Evolutionary conservation across 345 rosid species (phyloP), one percentile per base, ranked within the genome.

Genomic region (Physaria fendleri): DNA sequence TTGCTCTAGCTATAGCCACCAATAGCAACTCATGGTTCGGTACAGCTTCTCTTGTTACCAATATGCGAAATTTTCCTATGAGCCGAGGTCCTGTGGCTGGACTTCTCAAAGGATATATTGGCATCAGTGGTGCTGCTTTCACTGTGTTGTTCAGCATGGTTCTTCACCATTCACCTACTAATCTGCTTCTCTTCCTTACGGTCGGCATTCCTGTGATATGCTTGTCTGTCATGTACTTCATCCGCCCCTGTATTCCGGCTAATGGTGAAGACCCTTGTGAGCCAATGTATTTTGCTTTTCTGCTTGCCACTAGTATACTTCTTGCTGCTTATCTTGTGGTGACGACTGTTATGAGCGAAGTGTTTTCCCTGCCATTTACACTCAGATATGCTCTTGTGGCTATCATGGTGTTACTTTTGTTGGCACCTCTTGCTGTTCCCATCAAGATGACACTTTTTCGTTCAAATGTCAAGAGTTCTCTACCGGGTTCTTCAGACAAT

Each of bases 371-470:
- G 32, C 73, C 82, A 8, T 50, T 45, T 21, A 28, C 63, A 28
- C 72, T 84, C 62, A 67, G 79, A 13, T 90, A 82, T 61, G 33
- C 51, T 17, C 68, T 90, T 47, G 64, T 94, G 29, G 87, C 77
- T 21, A 21, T 84, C 29, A 82, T 82, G 90, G 79, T 83, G 21
- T 24, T 83, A 10, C 16, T 90, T 44, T 35, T 90, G 78, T 16
- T 78, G 67, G 64, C 97, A 20, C 97, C 97, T 63, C 92, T 94
- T 39, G 97, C 78, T 15, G 73, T 90, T 71, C 99, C 99, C 15
- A 27, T 90, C 74, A 94, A 87, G 79, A 90, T 94, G 99, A 89
- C 99, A 8, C 74, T 94, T 49, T 83, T 81, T 65, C 96, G 90
- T 43, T 64, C 76, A 15, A 76, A 57, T 40, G 46, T 65, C 35